These are phyloP conservation scores for Sanghuangporus sanghuang DNA, from an alignment of 1,284 basidiomycete species.

Conservation along the genomic window DNA sequence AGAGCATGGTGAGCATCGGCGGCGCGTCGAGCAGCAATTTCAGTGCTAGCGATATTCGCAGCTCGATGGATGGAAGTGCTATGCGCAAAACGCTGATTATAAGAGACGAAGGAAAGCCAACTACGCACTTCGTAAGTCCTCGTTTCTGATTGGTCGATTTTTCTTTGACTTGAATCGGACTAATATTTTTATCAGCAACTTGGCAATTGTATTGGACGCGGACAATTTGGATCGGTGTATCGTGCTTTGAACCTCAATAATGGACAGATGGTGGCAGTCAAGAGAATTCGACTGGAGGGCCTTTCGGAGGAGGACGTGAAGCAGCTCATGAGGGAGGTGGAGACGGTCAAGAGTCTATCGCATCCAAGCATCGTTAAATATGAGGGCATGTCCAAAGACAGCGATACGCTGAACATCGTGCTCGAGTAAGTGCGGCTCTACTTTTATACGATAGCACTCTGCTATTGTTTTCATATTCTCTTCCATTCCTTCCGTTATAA, in stretches of 20 bases:
- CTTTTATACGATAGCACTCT: background rate
- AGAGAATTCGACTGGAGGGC: conserved; percentile 84
- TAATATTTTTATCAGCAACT: conserved; percentile 61
- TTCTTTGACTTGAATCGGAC: background rate
- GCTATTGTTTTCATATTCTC: background rate
- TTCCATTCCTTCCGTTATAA: background rate
- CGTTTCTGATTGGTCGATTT: conserved; percentile 1
- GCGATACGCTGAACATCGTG: conserved; percentile 83
- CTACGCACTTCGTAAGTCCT: conserved; percentile 77
- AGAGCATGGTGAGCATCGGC: conserved; percentile 63
- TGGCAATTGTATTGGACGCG: conserved; percentile 92
- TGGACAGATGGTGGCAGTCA: conserved; percentile 93
- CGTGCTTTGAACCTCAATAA: conserved; percentile 88
- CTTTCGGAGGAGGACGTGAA: conserved; percentile 81
- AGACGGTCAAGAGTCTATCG: conserved; percentile 80
- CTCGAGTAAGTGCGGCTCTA: conserved; percentile 66
- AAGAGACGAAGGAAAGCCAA: conserved; percentile 73
- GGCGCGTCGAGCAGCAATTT: conserved; percentile 43
- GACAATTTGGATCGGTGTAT: conserved; percentile 95
- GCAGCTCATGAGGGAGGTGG: conserved; percentile 88
- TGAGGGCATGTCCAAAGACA: conserved; percentile 90
- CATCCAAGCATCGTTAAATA: conserved; percentile 96
- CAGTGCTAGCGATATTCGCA: conserved; percentile 55
- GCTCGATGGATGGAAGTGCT: conserved; percentile 54
- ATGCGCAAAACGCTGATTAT: conserved; percentile 75